Conservation (phyloP, 2,329 filamentous ascomycete genomes). For the Shiraia sp. region DNA sequence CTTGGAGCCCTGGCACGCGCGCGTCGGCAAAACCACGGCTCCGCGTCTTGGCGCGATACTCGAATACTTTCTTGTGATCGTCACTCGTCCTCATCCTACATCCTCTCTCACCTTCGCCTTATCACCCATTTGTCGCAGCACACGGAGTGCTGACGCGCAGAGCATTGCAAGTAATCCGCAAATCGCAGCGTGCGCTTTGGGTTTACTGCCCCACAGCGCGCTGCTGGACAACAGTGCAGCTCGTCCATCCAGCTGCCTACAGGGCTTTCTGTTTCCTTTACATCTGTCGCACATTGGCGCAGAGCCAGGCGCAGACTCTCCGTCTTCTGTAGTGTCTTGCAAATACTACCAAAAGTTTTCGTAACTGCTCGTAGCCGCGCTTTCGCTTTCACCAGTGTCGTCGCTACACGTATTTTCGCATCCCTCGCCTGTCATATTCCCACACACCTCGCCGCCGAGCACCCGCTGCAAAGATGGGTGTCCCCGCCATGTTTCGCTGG, state of each 20-base stretch:
- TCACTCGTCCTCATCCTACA: conserved; percentile 8
- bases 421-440: conserved; percentile 1
- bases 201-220: conserved; percentile 5
- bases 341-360: conserved; percentile 20
- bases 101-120: conserved; percentile 2
- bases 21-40: conserved; percentile 22
- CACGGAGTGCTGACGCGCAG: background rate
- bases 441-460: conserved; percentile 20
- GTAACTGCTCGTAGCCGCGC: conserved; percentile 18
- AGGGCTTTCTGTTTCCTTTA: conserved; percentile 15
- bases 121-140: conserved; percentile 3
- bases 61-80: too few relatives aligned
- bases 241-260: conserved; percentile 3
- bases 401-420: conserved; percentile 8
- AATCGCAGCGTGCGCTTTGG: background rate
- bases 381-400: conserved; percentile 17
- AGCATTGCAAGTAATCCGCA: conserved; percentile 1
- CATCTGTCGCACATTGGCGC: conserved; percentile 11
- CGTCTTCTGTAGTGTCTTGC: conserved; percentile 18
- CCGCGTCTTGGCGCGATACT: conserved; percentile 19
- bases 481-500: conserved; percentile 94
- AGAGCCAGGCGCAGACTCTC: conserved; percentile 12
- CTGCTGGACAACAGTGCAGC: conserved; percentile 4
- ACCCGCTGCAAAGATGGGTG: conserved; percentile 69
- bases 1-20: conserved; percentile 5